phyloP scores from a whole-genome alignment of 352 stramenopile genomes.

The Aphanomyces cochlioides region DNA sequence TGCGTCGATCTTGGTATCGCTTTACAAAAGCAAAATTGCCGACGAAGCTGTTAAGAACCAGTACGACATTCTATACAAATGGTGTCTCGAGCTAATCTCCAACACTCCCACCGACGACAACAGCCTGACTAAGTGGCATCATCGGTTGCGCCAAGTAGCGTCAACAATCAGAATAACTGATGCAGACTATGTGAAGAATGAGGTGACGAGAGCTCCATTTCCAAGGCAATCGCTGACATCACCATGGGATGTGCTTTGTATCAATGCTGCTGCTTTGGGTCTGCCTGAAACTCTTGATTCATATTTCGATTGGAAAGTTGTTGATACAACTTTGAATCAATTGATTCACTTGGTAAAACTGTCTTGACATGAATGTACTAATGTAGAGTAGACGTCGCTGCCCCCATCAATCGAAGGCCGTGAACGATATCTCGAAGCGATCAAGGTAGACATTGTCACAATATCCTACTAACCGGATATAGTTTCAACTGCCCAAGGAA shows the following conservation, averaged over 20 bases:
- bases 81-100: slow-evolving; percentile 7
- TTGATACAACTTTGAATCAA: neutral
- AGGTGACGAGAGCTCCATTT: neutral
- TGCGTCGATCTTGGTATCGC: neutral
- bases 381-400: too few relatives aligned
- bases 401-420: too few relatives aligned
- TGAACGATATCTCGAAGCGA: neutral
- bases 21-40: slow-evolving; percentile 23
- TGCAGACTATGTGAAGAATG: too few relatives aligned
- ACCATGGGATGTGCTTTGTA: neutral
- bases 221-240: neutral
- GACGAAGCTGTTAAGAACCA: neutral
- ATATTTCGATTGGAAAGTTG: slow-evolving; percentile 19
- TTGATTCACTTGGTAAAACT: neutral
- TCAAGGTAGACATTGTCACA: neutral
- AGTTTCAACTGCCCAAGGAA: slow-evolving; percentile 27
- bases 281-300: neutral
- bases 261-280: slow-evolving; percentile 8
- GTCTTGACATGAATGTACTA: too few relatives aligned
- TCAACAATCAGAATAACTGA: neutral
- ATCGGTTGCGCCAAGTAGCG: neutral
- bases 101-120: neutral
- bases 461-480: neutral
- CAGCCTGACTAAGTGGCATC: neutral
- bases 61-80: neutral